Evolutionary conservation across 2,329 filamentous ascomycete species (phyloP), one percentile per base, ranked within the genome.

Genomic region (Ophiostoma novo-ulmi): DNA sequence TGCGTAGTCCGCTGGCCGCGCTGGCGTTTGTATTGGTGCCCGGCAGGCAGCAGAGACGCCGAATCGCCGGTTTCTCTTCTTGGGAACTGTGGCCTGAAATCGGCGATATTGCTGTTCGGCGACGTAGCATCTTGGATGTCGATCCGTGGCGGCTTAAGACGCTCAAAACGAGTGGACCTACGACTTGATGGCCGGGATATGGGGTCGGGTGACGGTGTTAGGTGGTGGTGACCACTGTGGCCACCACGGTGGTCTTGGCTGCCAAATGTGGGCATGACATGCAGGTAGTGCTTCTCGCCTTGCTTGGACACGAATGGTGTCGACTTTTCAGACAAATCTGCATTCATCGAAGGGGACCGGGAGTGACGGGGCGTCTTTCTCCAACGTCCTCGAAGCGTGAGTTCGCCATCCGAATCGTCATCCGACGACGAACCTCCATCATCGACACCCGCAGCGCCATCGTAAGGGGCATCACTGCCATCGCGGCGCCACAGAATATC

Each of bases 401-500:
- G 67, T 48, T 85, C 84, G 1, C 72, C 76, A 2, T 86, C 85
- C 0, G 84, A 86, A 31, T 85, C 84, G 35, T 84, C 82, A 1
- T 72, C 70, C 6, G 55, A 52, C 8, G 67, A 68, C 11, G 82
- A 48, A 22, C 17, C 63, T 1, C 35, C 38, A 52, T 44, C 38
- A 4, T 22, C 52, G 13, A 36, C 20, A 1, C 48, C 35, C 5
- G n/a, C 68, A 10, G 68, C 20, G 17, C 41, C 71, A 2, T 41
- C 70, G 11, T 5, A 58, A 3, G 14, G 41, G 1, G 58, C 39
- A 3, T 74, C 77, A 11, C 75, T 75, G 4, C 77, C 76, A 6
- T 87, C 85, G 72, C 82, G 86, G 74, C 82, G 84, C 85, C 86
- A 87, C 31, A 88, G 74, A 69, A 88, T 80, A 68, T 87, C 86